Conservation (phyloP, 495 filamentous ascomycete genomes). For the Talaromyces ruber region DNA sequence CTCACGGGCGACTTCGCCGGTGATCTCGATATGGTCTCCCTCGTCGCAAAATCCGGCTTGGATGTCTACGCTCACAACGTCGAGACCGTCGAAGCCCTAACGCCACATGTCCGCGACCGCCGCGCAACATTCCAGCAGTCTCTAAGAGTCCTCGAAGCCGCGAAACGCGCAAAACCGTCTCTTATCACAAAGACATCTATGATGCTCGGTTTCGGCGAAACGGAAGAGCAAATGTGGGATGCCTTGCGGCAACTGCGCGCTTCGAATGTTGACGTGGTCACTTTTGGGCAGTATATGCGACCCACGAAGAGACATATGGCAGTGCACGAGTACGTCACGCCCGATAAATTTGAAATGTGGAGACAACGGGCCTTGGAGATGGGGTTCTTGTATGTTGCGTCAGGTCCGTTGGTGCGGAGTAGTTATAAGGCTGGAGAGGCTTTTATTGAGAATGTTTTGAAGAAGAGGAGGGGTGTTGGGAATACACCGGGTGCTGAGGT, state of each 20-base stretch:
- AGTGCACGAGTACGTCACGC: slow-evolving; percentile 88
- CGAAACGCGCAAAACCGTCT: slow-evolving; percentile 62
- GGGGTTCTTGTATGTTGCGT: slow-evolving; percentile 95
- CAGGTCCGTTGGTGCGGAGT: slow-evolving; percentile 83
- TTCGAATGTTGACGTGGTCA: slow-evolving; percentile 83
- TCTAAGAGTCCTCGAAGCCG: slow-evolving; percentile 68
- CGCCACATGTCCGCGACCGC: slow-evolving; percentile 82
- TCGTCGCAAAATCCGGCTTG: slow-evolving; percentile 78
- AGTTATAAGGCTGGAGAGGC: slow-evolving; percentile 97
- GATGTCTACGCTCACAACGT: slow-evolving; percentile 98
- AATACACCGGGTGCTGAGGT: slow-evolving; percentile 9
- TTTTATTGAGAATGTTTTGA: slow-evolving; percentile 96
- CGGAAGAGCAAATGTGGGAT: slow-evolving; percentile 77
- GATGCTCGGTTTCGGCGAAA: slow-evolving; percentile 94
- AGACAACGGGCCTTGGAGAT: slow-evolving; percentile 80
- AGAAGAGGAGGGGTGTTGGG: slow-evolving; percentile 57
- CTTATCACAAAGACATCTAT: slow-evolving; percentile 96
- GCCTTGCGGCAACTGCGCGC: slow-evolving; percentile 73
- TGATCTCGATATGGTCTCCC: slow-evolving; percentile 68
- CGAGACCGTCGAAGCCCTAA: slow-evolving; percentile 87
- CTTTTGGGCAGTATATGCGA: slow-evolving; percentile 98
- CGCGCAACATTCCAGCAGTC: slow-evolving; percentile 85
- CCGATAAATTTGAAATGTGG: slow-evolving; percentile 86
- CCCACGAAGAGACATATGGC: slow-evolving; percentile 97
- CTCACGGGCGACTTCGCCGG: slow-evolving; percentile 86